phyloP scores from a whole-genome alignment of 23 red algal species.

The Agarophyton chilense region DNA sequence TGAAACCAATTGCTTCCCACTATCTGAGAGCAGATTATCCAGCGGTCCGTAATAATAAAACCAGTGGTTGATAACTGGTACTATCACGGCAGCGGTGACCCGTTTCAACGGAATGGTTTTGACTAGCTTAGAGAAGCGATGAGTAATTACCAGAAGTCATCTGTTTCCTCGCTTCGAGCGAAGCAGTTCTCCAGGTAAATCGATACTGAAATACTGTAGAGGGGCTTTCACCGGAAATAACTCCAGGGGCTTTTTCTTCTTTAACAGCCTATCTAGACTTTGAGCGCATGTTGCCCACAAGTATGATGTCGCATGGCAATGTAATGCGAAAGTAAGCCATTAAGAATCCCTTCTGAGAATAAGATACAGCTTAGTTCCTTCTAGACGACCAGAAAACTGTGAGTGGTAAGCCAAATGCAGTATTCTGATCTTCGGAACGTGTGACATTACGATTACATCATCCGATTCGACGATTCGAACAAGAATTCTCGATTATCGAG shows the following conservation, averaged over 20 bases:
- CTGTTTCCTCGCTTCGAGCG: conserved; percentile 7
- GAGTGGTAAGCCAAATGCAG: background rate
- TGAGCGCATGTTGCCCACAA: conserved; percentile 11
- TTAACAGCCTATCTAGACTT: background rate
- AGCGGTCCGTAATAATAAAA: conserved; percentile 23
- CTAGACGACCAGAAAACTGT: no score
- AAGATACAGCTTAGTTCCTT: no score
- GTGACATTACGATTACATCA: background rate
- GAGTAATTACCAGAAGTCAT: conserved; percentile 25
- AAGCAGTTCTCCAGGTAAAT: conserved; percentile 7
- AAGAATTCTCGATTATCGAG: background rate
- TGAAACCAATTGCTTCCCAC: conserved; percentile 44
- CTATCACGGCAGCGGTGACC: conserved; percentile 19
- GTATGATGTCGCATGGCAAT: background rate
- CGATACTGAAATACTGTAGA: conserved; percentile 6
- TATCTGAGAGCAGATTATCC: conserved; percentile 10
- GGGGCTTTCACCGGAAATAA: conserved; percentile 3
- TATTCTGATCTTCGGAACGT: background rate
- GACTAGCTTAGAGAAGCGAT: conserved; percentile 56
- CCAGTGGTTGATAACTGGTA: conserved; percentile 19
- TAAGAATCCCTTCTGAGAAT: no score
- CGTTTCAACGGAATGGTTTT: conserved; percentile 10
- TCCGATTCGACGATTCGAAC: background rate
- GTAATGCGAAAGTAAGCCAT: no score
- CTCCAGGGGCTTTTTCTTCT: background rate